A percentile compares a stretch with the other conserved stretches of the same genome.
Conservation (phyloP, 257 asterid genomes). For the Handroanthus guayacan region DNA sequence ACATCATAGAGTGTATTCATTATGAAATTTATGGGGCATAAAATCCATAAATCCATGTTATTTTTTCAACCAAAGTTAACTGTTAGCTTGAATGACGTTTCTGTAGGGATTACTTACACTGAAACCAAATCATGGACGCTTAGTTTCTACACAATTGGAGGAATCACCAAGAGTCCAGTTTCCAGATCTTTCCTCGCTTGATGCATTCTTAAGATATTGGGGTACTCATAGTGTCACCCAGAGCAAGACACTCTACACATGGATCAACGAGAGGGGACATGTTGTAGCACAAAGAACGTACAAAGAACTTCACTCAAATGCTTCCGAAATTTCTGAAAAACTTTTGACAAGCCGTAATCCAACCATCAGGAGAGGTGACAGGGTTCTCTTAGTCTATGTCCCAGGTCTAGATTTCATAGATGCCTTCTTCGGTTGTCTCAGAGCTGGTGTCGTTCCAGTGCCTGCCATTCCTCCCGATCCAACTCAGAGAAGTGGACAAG, state of each 20-base stretch:
- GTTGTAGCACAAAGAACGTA: conserved; percentile 56
- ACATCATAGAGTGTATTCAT: too few relatives aligned
- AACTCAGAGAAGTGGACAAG: conserved; percentile 61
- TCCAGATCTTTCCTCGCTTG: conserved; percentile 55
- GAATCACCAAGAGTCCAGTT: conserved; percentile 56
- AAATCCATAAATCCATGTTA: too few relatives aligned
- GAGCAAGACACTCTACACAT: conserved; percentile 55
- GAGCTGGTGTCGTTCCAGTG: conserved; percentile 64
- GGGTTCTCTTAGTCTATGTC: conserved; percentile 59
- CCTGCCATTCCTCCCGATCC: conserved; percentile 75
- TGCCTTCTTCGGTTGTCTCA: conserved; percentile 72
- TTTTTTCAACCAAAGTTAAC: background rate
- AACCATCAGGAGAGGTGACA: conserved; percentile 51
- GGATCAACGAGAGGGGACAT: conserved; percentile 70
- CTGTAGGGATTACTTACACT: conserved; percentile 53
- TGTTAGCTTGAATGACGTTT: background rate
- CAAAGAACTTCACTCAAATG: conserved; percentile 55
- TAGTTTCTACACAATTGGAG: conserved; percentile 36
- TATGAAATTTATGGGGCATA: too few relatives aligned
- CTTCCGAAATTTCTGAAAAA: conserved; percentile 52
- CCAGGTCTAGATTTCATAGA: conserved; percentile 79
- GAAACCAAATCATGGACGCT: conserved; percentile 35
- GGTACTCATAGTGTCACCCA: conserved; percentile 50
- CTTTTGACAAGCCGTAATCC: conserved; percentile 48
- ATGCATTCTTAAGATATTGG: conserved; percentile 62